Percentiles rank a stretch among this genome's conserved stretches.
phyloP scores from a whole-genome alignment of 352 stramenopile genomes.

The Halophytophthora polymorphica region DNA sequence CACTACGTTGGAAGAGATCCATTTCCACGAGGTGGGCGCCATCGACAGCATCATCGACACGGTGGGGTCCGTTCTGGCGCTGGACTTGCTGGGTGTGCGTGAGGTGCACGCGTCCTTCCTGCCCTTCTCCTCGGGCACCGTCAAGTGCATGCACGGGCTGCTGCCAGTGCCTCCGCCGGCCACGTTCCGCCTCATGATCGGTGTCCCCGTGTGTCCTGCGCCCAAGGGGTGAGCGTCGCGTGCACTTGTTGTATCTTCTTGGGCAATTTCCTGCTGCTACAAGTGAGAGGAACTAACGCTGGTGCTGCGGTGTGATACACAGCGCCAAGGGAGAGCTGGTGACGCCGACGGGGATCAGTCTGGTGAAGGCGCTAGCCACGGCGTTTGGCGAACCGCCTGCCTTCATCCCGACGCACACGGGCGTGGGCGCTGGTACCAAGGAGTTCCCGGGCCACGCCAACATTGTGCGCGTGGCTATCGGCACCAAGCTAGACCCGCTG shows the following conservation, averaged over 20 bases:
- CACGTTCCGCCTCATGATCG: constrained; percentile 94
- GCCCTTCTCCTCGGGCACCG: constrained; percentile 91
- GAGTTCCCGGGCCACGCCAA: constrained; percentile 89
- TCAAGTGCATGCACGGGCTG: constrained; percentile 94
- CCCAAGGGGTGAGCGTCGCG: constrained; percentile 58
- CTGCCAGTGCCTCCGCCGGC: constrained; percentile 94
- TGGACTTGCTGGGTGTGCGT: constrained; percentile 91
- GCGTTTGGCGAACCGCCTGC: constrained; percentile 73
- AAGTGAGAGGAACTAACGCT: neutral
- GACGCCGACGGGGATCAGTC: constrained; percentile 94
- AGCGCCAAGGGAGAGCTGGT: constrained; percentile 91
- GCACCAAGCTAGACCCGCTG: constrained; percentile 41
- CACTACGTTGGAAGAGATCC: constrained; percentile 89
- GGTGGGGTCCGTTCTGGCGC: constrained; percentile 91
- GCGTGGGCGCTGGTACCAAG: constrained; percentile 85
- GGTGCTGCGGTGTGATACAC: neutral
- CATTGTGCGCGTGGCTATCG: constrained; percentile 87
- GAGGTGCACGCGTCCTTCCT: constrained; percentile 82
- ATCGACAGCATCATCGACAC: constrained; percentile 98
- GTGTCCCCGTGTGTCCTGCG: constrained; percentile 90
- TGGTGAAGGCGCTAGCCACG: constrained; percentile 87
- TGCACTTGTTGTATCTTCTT: constrained; percentile 2
- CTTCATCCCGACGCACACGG: constrained; percentile 74
- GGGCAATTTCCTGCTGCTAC: neutral
- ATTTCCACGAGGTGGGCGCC: constrained; percentile 98